Percentiles rank a stretch among this genome's conserved stretches.
phyloP scores from a whole-genome alignment of 2,329 filamentous ascomycete species.

The Penicillium rolfsii region DNA sequence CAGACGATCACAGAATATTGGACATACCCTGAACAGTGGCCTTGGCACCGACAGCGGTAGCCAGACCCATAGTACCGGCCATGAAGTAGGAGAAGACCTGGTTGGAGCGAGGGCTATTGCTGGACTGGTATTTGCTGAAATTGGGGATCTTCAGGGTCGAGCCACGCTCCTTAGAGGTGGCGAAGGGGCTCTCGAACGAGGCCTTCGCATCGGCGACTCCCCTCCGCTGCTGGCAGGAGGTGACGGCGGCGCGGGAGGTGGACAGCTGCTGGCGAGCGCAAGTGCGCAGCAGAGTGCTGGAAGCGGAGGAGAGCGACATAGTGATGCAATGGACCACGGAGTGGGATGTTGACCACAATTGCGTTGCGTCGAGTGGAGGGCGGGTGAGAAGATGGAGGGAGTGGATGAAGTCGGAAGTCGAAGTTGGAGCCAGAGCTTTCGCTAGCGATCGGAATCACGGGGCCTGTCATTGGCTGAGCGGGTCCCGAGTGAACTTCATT shows the following conservation, averaged over 20 bases:
- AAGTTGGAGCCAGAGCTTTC: conserved; percentile 48
- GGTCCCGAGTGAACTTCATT: conserved; percentile 23
- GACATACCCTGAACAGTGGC: conserved; percentile 92
- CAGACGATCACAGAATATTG: conserved; percentile 11
- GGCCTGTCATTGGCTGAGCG: conserved; percentile 44
- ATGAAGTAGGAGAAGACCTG: conserved; percentile 97
- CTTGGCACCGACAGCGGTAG: conserved; percentile 93
- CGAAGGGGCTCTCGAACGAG: conserved; percentile 61
- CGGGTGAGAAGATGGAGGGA: conserved; percentile 33
- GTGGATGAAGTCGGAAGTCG: conserved; percentile 45
- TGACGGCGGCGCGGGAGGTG: conserved; percentile 46
- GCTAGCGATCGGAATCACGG: conserved; percentile 48
- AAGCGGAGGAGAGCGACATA: conserved; percentile 64
- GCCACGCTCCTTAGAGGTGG: conserved; percentile 48
- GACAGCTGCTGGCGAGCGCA: conserved; percentile 53
- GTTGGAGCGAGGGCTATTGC: conserved; percentile 69
- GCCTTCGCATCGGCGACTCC: conserved; percentile 45
- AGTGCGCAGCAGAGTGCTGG: conserved; percentile 69
- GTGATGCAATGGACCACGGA: conserved; percentile 35
- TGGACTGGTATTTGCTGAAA: conserved; percentile 85
- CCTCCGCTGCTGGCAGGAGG: conserved; percentile 49
- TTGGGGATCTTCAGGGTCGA: conserved; percentile 76
- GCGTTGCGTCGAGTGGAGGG: conserved; percentile 27
- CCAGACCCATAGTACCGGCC: conserved; percentile 91
- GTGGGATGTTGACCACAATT: conserved; percentile 43